Evolutionary conservation across 176 grass and related monocot genomes (phyloP).

Genomic region (Oryza officinalis): DNA sequence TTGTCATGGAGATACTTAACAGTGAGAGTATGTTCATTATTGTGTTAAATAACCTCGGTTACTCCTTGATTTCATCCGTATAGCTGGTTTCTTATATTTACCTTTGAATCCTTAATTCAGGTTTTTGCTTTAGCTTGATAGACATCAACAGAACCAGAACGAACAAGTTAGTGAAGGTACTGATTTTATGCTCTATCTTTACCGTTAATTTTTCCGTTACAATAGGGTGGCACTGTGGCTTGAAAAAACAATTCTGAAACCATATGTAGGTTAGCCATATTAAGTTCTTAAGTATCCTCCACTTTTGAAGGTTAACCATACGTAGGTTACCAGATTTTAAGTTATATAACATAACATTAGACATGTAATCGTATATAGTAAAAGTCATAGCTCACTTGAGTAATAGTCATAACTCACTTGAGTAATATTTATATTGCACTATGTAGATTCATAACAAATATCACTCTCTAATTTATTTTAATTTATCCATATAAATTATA

Average conservation of each 20-base stretch:
- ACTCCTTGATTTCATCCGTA: background rate
- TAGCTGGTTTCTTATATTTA: background rate
- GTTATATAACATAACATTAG: too few relatives aligned
- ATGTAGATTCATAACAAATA: too few relatives aligned
- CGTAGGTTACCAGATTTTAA: too few relatives aligned
- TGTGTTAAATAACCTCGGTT: background rate
- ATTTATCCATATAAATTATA: too few relatives aligned
- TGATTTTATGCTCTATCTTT: background rate
- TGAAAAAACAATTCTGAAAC: background rate
- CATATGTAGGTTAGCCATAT: background rate
- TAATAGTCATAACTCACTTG: too few relatives aligned
- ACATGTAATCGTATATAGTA: too few relatives aligned
- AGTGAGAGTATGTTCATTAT: background rate
- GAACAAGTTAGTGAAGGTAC: conserved; percentile 29
- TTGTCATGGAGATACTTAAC: conserved; percentile 37
- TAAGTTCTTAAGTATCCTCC: background rate
- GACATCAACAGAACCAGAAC: background rate
- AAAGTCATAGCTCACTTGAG: too few relatives aligned
- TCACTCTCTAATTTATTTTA: too few relatives aligned
- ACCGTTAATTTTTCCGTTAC: background rate
- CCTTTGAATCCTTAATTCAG: conserved; percentile 23
- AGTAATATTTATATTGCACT: too few relatives aligned
- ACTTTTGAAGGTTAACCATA: background rate
- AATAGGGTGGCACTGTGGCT: background rate
- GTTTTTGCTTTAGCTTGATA: conserved; percentile 20